Percentiles rank a stretch among this genome's conserved stretches.
These are phyloP conservation scores for Calonectria montana DNA, from an alignment of 2,329 filamentous ascomycete genomes.

Conservation along the genomic window DNA sequence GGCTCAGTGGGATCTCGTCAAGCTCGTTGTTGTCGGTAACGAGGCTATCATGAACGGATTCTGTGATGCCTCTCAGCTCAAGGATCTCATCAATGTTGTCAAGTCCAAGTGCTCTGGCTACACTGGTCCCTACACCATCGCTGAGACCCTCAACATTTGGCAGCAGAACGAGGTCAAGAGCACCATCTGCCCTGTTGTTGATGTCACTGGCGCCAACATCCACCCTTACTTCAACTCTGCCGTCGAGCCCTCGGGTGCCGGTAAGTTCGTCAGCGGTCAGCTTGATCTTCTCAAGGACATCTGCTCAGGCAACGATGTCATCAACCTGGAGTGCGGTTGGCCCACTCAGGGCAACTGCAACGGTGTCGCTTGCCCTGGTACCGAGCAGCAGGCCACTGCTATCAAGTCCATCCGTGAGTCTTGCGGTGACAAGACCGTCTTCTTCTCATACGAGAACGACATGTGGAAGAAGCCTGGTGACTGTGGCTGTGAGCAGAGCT, in stretches of 20 bases:
- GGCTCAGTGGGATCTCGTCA: conserved; percentile 79
- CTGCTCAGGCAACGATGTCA: conserved; percentile 78
- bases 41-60: conserved; percentile 85
- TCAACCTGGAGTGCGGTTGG: conserved; percentile 94
- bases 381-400: conserved; percentile 75
- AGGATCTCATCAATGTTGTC: conserved; percentile 75
- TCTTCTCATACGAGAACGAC: conserved; percentile 87
- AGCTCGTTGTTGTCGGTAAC: conserved; percentile 89
- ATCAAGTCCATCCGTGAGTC: conserved; percentile 76
- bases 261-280: conserved; percentile 80
- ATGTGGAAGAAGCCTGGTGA: conserved; percentile 80
- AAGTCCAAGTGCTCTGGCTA: conserved; percentile 79
- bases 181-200: conserved; percentile 77
- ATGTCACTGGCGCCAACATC: conserved; percentile 86
- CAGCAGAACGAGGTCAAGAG: conserved; percentile 67
- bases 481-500: conserved; percentile 83
- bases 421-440: conserved; percentile 76
- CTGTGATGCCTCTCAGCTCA: conserved; percentile 73
- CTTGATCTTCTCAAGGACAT: conserved; percentile 75
- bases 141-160: conserved; percentile 86
- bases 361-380: conserved; percentile 77
- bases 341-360: conserved; percentile 77
- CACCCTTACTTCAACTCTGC: conserved; percentile 93
- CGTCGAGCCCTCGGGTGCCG: conserved; percentile 72
- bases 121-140: conserved; percentile 81